phyloP scores from a whole-genome alignment of 1,139 yeast species.

The Candida tetrigidarum region DNA sequence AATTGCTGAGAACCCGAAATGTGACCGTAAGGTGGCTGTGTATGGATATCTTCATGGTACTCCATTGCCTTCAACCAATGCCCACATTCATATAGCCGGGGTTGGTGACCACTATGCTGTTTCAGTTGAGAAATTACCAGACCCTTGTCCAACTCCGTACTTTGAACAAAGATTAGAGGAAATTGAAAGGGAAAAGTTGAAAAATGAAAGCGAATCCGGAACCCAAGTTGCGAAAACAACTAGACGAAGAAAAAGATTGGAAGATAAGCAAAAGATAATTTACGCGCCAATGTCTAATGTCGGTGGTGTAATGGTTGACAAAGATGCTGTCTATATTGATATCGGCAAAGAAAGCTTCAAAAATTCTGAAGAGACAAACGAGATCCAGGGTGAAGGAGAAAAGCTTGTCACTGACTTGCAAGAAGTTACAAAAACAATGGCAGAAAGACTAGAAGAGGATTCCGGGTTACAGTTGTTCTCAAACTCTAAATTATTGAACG shows the following conservation, averaged over 20 bases:
- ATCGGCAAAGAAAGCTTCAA: slow-evolving; percentile 71
- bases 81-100: slow-evolving; percentile 93
- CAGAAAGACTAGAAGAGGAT: slow-evolving; percentile 61
- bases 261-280: slow-evolving; percentile 90
- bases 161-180: slow-evolving; percentile 87
- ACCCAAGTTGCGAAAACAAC: slow-evolving; percentile 55
- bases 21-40: slow-evolving; percentile 87
- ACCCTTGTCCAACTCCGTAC: slow-evolving; percentile 98
- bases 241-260: slow-evolving; percentile 85
- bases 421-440: slow-evolving; percentile 63
- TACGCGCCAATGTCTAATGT: slow-evolving; percentile 99
- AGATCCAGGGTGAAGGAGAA: slow-evolving; percentile 80
- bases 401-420: slow-evolving; percentile 82
- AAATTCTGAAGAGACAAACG: slow-evolving; percentile 40
- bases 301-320: slow-evolving; percentile 96
- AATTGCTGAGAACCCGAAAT: slow-evolving; percentile 77
- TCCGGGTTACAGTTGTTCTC: slow-evolving; percentile 79
- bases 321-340: slow-evolving; percentile 95
- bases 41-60: slow-evolving; percentile 97
- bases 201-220: slow-evolving; percentile 65
- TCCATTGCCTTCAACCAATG: slow-evolving; percentile 72
- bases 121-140: slow-evolving; percentile 87
- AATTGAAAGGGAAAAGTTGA: slow-evolving; percentile 68
- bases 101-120: slow-evolving; percentile 85
- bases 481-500: slow-evolving; percentile 54